Percentiles rank a stretch among this genome's conserved stretches.
phyloP scores from a whole-genome alignment of 2,329 filamentous ascomycete genomes.

The Neopestalotiopsis clavispora region DNA sequence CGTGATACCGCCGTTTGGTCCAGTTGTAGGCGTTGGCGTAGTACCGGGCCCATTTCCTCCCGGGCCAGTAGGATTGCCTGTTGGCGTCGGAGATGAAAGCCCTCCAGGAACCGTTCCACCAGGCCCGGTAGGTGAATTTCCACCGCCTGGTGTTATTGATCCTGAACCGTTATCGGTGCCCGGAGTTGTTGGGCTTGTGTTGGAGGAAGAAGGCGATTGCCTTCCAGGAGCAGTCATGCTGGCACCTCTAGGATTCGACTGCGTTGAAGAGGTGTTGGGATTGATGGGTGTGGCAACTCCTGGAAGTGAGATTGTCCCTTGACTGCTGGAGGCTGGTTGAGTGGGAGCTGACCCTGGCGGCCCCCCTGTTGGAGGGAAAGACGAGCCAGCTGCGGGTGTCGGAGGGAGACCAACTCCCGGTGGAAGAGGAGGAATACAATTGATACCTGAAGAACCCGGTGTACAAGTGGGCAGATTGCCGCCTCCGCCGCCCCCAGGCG shows the following conservation, averaged over 20 bases:
- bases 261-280: background rate
- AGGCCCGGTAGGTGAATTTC: background rate
- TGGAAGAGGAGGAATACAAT: slow-evolving; percentile 11
- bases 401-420: background rate
- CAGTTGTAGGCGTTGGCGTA: background rate
- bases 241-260: background rate
- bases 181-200: background rate
- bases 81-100: background rate
- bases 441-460: slow-evolving; percentile 14
- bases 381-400: background rate
- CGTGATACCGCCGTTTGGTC: slow-evolving; percentile 11
- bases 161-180: background rate
- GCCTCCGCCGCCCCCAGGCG: background rate
- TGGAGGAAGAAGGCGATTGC: background rate
- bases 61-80: background rate
- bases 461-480: slow-evolving; percentile 12
- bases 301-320: slow-evolving; percentile 11
- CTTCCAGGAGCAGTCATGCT: slow-evolving; percentile 10
- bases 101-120: background rate
- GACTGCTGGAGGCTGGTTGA: background rate
- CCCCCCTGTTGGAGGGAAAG: slow-evolving; percentile 4
- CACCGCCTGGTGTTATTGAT: background rate
- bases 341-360: background rate
- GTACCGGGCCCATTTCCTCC: background rate
- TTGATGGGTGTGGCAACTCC: slow-evolving; percentile 13